Evolutionary conservation across 768 basidiomycete genomes (phyloP), one percentile per base, ranked within the genome.

Genomic region (Mycena floridula): DNA sequence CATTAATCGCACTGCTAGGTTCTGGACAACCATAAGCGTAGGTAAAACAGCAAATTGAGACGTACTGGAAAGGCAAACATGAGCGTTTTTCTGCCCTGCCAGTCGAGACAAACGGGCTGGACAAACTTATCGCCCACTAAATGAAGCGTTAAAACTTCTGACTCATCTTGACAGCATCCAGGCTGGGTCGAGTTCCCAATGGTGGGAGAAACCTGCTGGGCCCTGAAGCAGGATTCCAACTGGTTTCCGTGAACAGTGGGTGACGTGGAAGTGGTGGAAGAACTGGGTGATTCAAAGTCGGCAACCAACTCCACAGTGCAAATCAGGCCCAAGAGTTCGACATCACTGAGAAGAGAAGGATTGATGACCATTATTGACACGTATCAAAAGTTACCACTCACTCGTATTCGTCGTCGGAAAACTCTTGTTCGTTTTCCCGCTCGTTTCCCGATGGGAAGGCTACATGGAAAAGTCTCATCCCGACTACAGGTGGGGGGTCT

Each of bases 281-380:
- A 18, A 18, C 15, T 7, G 32, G 13, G 32, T 15, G 18, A 35
- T 15, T 13, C 32, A 35, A 15, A 18, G 32, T 35, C n/a, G n/a
- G n/a, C n/a, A n/a, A n/a, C n/a, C n/a, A 90, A 67, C 61, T 89
- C 88, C 30, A 85, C 84, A 3, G 81, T 85, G 60, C 88, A 89
- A 15, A 90, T 58, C 9, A 88, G 68, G 2, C 87, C 88, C 23
- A 78, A 68, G n/a, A 68, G 67, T 44, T 81, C 74, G 37, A 84
- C 60, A 32, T 76, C 73, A 35, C 85, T 87, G 13, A 42, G 23
- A 27, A 40, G 28, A 24, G 18, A 44, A 23, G 44, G 37, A 38
- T 25, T 43, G n/a, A 25, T 37, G 26, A 38, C 51, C 26, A 52
- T 42, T 43, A 21, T 44, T 47, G 37, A 44, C 30, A 20, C 37